phyloP scores from a whole-genome alignment of 768 basidiomycete genomes.

The Boletus reticuloceps region DNA sequence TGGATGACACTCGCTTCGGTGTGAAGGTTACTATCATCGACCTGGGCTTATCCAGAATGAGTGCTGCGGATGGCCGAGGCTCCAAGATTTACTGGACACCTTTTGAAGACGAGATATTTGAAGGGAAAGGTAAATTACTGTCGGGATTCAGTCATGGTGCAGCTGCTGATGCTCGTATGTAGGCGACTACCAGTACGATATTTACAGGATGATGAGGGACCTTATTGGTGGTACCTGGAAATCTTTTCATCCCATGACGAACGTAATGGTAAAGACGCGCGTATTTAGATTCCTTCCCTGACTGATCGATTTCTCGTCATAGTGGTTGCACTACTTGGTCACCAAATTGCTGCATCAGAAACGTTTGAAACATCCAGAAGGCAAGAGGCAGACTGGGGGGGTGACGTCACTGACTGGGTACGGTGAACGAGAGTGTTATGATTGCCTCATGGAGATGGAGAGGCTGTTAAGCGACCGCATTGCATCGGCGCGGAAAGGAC shows the following conservation, averaged over 20 bases:
- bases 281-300: not conserved
- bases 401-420: no score
- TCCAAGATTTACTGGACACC: slow-evolving; percentile 67
- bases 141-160: not conserved
- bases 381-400: slow-evolving; percentile 36
- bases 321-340: slow-evolving; percentile 92
- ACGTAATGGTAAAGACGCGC: slow-evolving; percentile 71
- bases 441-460: slow-evolving; percentile 67
- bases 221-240: slow-evolving; percentile 67
- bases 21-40: slow-evolving; percentile 88
- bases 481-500: slow-evolving; percentile 32
- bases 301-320: slow-evolving; percentile 11
- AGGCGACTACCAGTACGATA: slow-evolving; percentile 94
- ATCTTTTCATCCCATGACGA: slow-evolving; percentile 76
- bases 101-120: slow-evolving; percentile 87
- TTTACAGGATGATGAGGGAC: slow-evolving; percentile 85
- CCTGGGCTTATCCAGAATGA: slow-evolving; percentile 87
- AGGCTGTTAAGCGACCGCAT: slow-evolving; percentile 50
- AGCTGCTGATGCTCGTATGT: slow-evolving; percentile 13
- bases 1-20: slow-evolving; percentile 69
- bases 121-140: slow-evolving; percentile 74
- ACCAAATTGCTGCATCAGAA: slow-evolving; percentile 71
- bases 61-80: slow-evolving; percentile 47
- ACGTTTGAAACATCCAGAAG: slow-evolving; percentile 54
- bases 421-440: slow-evolving; percentile 67